A percentile compares a stretch with the other conserved stretches of the same genome.
phyloP scores from a whole-genome alignment of 2,329 filamentous ascomycete genomes.

The Fusarium coffeatum region DNA sequence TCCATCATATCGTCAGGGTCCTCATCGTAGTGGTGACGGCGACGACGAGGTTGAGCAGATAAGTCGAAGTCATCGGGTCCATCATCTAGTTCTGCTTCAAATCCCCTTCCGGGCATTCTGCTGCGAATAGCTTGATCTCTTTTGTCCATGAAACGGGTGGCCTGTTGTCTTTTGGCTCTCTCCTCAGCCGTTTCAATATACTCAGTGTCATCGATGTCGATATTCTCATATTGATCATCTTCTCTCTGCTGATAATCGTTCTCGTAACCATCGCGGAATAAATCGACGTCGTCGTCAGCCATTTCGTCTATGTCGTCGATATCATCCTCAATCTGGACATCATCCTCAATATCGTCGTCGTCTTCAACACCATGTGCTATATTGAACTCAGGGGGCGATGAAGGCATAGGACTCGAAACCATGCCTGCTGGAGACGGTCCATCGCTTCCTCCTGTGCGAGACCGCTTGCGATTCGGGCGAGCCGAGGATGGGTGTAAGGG shows the following conservation, averaged over 20 bases:
- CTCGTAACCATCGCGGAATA: conserved; percentile 80
- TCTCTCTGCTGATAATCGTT: conserved; percentile 76
- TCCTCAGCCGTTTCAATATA: conserved; percentile 77
- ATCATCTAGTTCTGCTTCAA: conserved; percentile 75
- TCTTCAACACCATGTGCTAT: conserved; percentile 76
- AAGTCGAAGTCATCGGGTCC: conserved; percentile 88
- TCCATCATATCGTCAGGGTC: conserved; percentile 92
- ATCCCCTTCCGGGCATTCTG: conserved; percentile 64
- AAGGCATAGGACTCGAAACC: conserved; percentile 73
- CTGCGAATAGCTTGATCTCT: conserved; percentile 65
- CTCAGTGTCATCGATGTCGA: conserved; percentile 82
- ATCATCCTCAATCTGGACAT: conserved; percentile 77
- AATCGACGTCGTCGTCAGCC: conserved; percentile 83
- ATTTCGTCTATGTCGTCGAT: conserved; percentile 83
- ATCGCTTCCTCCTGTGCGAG: conserved; percentile 64
- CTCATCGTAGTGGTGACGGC: conserved; percentile 92
- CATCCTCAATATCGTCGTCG: conserved; percentile 77
- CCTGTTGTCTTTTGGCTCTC: conserved; percentile 66
- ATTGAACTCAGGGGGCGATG: conserved; percentile 69
- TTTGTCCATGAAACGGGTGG: conserved; percentile 79
- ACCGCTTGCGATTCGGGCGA: conserved; percentile 65
- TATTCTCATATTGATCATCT: conserved; percentile 75
- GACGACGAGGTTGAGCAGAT: conserved; percentile 84
- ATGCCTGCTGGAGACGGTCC: conserved; percentile 62
- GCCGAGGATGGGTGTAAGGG: conserved; percentile 83